Conservation (phyloP, 148 eudicot species). For the Limonium bicolor region DNA sequence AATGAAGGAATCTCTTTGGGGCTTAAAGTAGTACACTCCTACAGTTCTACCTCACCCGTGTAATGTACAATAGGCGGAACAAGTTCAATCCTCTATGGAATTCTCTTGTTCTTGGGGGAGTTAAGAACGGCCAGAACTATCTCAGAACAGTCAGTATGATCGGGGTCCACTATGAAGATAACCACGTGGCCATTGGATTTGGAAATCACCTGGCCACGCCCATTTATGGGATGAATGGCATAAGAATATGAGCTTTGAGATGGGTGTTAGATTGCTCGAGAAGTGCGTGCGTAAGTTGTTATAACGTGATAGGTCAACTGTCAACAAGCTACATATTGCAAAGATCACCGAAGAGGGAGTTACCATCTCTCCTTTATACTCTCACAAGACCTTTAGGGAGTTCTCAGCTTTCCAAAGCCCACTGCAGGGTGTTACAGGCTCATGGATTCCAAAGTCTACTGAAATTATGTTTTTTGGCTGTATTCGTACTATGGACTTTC, state of each 20-base stretch:
- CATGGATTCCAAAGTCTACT: no score
- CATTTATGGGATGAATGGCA: slow-evolving; percentile 80
- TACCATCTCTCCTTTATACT: no score
- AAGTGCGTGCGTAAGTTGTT: slow-evolving; percentile 94
- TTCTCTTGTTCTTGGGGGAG: slow-evolving; percentile 95
- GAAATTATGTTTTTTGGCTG: no score
- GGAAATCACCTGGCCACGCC: slow-evolving; percentile 94
- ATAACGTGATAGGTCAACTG: slow-evolving; percentile 89
- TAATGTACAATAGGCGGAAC: slow-evolving; percentile 96
- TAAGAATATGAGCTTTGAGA: slow-evolving; percentile 73
- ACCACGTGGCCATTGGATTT: slow-evolving; percentile 87
- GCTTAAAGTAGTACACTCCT: slow-evolving; percentile 84
- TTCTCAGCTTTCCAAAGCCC: no score
- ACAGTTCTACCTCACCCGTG: slow-evolving; percentile 58
- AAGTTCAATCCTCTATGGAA: slow-evolving; percentile 93
- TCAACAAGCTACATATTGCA: slow-evolving; percentile 96
- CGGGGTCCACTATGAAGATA: slow-evolving; percentile 88
- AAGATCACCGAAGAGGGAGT: no score
- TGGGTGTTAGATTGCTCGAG: slow-evolving; percentile 86
- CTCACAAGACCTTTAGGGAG: no score
- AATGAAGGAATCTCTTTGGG: slow-evolving; percentile 87
- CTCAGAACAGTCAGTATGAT: slow-evolving; percentile 95
- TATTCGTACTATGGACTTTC: no score
- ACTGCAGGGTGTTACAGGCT: no score
- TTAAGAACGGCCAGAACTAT: slow-evolving; percentile 87